Evolutionary conservation across 2,329 filamentous ascomycete species (phyloP), one percentile per base, ranked within the genome.

Genomic region (Didymella pomorum): DNA sequence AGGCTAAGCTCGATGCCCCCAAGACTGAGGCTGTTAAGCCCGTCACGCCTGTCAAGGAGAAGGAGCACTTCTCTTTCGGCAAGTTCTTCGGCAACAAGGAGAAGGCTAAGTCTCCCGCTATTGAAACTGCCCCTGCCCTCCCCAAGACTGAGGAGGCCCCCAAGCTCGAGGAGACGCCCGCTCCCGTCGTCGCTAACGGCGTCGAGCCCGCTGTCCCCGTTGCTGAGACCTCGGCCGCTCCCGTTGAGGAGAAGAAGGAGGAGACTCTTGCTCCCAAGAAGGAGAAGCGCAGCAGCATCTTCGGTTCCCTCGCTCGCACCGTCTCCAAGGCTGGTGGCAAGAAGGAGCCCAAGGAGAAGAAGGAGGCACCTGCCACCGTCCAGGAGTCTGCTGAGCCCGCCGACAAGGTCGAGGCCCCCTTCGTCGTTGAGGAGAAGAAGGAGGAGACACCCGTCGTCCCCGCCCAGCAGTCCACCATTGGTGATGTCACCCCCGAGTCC

Each of bases 271-370:
- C 84, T 9, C 65, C 71, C 45, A 74, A 83, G 67, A 92, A 91
- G 85, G 85, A 86, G 80, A 96, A 96, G 90, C 90, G 92, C 79
- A 87, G 88, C 81, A 94, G 91, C 67, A 89, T 93, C 73, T 96
- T 96, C 79, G 87, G 86, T 69, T 88, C 88, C 71, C 86, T 91
- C 72, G 85, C 77, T 66, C 78, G 78, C 65, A 75, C 74, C 28
- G 70, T 76, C 66, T 77, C 73, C 74, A 79, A 79, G 72, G 75
- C 76, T 61, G 69, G 70, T 52, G 58, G 66, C 67, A 78, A 78
- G 70, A 74, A 76, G 67, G 68, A 71, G 66, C 69, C 71, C 63
- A 72, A 74, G 65, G 72, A 76, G 70, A 73, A 76, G 68, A 73
- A 76, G 65, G 60, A 67, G 60, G 53, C 72, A 35, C 70, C 75